Evolutionary conservation across 2,329 filamentous ascomycete species (phyloP).

Genomic region (Amauroascus verrucosus): DNA sequence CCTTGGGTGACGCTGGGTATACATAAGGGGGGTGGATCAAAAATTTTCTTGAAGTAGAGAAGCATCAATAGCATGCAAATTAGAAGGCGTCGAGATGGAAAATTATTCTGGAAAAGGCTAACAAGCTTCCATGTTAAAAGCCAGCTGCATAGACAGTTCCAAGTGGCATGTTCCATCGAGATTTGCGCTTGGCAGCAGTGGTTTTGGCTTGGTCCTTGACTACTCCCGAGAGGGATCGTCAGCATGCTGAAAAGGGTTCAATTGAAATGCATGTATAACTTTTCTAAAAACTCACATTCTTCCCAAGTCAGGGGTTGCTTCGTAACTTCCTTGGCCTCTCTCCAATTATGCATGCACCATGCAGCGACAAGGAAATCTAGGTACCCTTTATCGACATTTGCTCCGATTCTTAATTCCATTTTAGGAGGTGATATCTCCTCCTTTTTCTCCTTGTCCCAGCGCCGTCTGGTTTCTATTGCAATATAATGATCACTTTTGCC

Average conservation of each 20-base stretch:
- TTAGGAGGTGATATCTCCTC: constrained; percentile 11
- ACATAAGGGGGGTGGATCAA: too few relatives aligned
- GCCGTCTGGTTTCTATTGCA: constrained; percentile 15
- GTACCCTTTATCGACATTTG: constrained; percentile 12
- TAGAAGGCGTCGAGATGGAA: neutral
- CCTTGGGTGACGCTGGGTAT: too few relatives aligned
- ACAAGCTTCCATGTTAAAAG: neutral
- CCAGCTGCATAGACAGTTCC: neutral
- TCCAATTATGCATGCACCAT: constrained; percentile 19
- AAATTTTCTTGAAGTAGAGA: too few relatives aligned
- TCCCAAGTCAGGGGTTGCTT: constrained; percentile 17
- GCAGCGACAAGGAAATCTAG: constrained; percentile 17
- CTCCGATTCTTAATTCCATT: constrained; percentile 14
- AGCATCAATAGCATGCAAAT: neutral
- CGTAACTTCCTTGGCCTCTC: constrained; percentile 17
- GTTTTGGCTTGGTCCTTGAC: constrained; percentile 13
- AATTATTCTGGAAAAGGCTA: neutral
- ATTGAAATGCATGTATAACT: neutral
- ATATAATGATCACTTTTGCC: constrained; percentile 9
- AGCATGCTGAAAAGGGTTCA: neutral
- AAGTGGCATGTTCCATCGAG: neutral
- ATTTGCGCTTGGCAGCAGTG: constrained; percentile 7
- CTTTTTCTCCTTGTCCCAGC: constrained; percentile 16
- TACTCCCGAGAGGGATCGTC: neutral
- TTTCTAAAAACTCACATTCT: constrained; percentile 14